Evolutionary conservation across 192 early-diverging fungal genomes (phyloP).

Genomic region (Backusella tarrabulga): DNA sequence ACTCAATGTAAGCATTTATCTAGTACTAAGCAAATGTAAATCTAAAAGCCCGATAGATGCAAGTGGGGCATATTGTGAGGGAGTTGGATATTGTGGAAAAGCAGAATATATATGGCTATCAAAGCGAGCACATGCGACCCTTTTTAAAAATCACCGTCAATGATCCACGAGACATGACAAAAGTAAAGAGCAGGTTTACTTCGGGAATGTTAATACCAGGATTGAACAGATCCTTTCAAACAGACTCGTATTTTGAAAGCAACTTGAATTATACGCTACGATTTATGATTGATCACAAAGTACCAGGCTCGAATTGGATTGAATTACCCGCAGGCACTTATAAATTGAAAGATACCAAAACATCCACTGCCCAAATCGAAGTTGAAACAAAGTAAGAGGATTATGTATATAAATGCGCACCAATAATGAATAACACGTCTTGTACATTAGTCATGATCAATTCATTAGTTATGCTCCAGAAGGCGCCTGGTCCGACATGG

Average conservation of each 20-base stretch:
- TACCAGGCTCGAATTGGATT: slow-evolving; percentile 90
- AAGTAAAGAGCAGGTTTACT: slow-evolving; percentile 40
- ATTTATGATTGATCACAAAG: slow-evolving; percentile 94
- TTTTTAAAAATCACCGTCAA: slow-evolving; percentile 77
- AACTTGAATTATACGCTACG: slow-evolving; percentile 85
- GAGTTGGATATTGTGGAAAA: slow-evolving; percentile 73
- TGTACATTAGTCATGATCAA: slow-evolving; percentile 57
- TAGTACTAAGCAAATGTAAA: too few relatives aligned
- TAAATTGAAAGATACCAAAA: slow-evolving; percentile 38
- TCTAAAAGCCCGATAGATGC: slow-evolving; percentile 16
- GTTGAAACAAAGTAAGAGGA: slow-evolving; percentile 62
- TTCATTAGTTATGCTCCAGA: slow-evolving; percentile 84
- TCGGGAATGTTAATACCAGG: slow-evolving; percentile 58
- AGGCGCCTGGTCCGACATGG: slow-evolving; percentile 90
- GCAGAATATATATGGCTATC: slow-evolving; percentile 85
- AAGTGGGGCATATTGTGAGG: slow-evolving; percentile 43
- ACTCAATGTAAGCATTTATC: slow-evolving; percentile 46
- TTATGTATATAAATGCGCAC: background rate
- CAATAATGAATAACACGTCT: background rate
- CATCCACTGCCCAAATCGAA: slow-evolving; percentile 79
- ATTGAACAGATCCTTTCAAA: slow-evolving; percentile 38
- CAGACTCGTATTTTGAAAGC: slow-evolving; percentile 77
- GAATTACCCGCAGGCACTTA: slow-evolving; percentile 82
- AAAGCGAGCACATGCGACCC: slow-evolving; percentile 73
- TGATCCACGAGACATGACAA: slow-evolving; percentile 47